These are phyloP conservation scores for Spathaspora sp. DNA, from an alignment of 805 yeast species.

Conservation along the genomic window DNA sequence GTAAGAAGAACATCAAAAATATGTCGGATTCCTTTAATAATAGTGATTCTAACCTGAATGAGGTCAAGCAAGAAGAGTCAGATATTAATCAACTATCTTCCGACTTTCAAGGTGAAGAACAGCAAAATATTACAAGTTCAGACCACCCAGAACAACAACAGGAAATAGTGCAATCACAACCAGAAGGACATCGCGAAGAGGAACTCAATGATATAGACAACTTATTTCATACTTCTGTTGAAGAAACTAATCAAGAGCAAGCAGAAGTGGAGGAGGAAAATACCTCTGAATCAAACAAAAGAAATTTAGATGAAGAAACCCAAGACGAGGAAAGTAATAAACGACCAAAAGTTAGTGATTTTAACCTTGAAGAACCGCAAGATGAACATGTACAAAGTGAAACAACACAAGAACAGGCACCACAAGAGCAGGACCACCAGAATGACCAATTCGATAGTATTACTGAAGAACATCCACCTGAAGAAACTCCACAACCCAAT, in stretches of 20 bases:
- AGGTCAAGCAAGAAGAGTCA: not conserved
- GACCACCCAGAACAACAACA: not conserved
- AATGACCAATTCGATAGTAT: not conserved
- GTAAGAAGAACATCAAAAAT: not conserved
- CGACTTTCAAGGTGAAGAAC: not conserved
- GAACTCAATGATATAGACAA: not conserved
- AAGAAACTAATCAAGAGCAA: not conserved
- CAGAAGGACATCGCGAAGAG: not conserved
- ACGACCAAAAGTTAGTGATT: not conserved
- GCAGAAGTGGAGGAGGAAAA: not conserved
- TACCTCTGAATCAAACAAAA: not conserved
- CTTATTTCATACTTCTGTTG: not conserved
- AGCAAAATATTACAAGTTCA: not conserved
- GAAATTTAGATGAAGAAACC: not conserved
- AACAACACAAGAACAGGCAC: not conserved
- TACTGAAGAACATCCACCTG: not conserved
- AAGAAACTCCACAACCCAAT: not conserved
- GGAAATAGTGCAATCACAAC: not conserved
- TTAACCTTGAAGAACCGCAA: not conserved
- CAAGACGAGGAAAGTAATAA: not conserved
- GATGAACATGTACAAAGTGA: not conserved
- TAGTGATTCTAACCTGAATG: not conserved
- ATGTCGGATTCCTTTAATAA: not conserved
- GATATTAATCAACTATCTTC: not conserved
- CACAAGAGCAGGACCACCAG: not conserved